Base-by-base conservation (phyloP, 1,284 basidiomycete species). In the Golubevia pallescens region DNA sequence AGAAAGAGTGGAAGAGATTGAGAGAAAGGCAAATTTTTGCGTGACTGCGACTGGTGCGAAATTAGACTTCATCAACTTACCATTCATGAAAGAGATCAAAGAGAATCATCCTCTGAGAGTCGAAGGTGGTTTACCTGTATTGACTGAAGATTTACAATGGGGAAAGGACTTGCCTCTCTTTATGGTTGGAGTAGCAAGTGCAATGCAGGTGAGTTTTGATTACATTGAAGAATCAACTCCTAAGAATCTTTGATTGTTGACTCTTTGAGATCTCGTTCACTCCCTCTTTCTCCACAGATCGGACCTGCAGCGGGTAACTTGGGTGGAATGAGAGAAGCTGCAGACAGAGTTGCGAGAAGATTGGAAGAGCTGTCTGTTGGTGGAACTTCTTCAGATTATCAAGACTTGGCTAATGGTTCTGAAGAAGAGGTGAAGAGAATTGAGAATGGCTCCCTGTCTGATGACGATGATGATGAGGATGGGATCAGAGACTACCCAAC, bases 301-400 rank as follows among this genome's bases (percentile, higher is more conserved):
- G 86, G 86, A 5, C 86, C 86, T 0, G 86, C 76, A 10, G 86
- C 82, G 0, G 77, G 76, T 28, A 87, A 87, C 53, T 67, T 86
- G 8, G 78, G 77, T 19, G 86, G 86, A 2, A 84, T 85, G 51
- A 68, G 86, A 3, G 78, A 80, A 16, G 85, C 82, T 7, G 86
- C 86, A 0, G 86, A 87, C 57, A 70, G 86, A 1, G 78, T 87
- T 28, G 85, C 79, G 0, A 71, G 70, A 23, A 59, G 76, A 1
- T 58, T 86, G 53, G 67, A 63, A 13, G 57, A 70, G 24, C 42
- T 77, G n/a, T 32, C 8, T 28, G 19, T 42, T 32, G 20, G 51
- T 58, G 57, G 14, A 54, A 23, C 53, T n/a, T n/a, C n/a, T n/a
- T n/a, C n/a, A n/a, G n/a, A n/a, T n/a, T n/a, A n/a, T n/a, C n/a